These are phyloP conservation scores for Ceratocystis huliohia DNA, from an alignment of 2,329 filamentous ascomycete genomes.

Conservation along the genomic window DNA sequence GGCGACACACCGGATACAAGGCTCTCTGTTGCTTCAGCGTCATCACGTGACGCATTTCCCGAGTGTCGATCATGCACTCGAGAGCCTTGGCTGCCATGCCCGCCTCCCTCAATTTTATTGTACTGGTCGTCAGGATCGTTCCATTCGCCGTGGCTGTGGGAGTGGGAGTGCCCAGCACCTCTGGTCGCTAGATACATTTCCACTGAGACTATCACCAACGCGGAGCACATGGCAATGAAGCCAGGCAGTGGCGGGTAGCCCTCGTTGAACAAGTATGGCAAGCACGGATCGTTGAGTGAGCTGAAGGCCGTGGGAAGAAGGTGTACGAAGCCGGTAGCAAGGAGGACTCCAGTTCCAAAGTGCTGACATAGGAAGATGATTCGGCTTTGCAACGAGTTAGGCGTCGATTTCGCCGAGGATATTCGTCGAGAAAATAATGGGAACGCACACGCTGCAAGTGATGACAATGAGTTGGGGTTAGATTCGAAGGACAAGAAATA, in stretches of 20 bases:
- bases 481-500: neutral
- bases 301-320: constrained; percentile 55
- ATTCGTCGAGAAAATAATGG: constrained; percentile 49
- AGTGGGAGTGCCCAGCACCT: constrained; percentile 49
- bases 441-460: constrained; percentile 46
- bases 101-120: constrained; percentile 11
- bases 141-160: constrained; percentile 38
- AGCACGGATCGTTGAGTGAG: constrained; percentile 55
- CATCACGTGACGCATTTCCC: constrained; percentile 38
- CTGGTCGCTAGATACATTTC: constrained; percentile 79
- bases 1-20: constrained; percentile 48
- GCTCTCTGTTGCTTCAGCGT: constrained; percentile 40
- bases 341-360: constrained; percentile 72
- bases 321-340: constrained; percentile 76
- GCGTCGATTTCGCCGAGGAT: constrained; percentile 25
- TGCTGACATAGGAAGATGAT: constrained; percentile 58
- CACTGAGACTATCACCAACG: constrained; percentile 69
- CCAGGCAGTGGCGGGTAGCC: constrained; percentile 71
- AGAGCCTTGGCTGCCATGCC: neutral
- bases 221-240: constrained; percentile 67
- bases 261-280: constrained; percentile 66
- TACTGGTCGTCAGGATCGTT: constrained; percentile 33
- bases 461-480: neutral
- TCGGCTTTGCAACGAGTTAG: constrained; percentile 33
- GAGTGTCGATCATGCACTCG: constrained; percentile 32